These are phyloP conservation scores for Parmelia sp. DNA, from an alignment of 495 filamentous ascomycete species.

Conservation along the genomic window DNA sequence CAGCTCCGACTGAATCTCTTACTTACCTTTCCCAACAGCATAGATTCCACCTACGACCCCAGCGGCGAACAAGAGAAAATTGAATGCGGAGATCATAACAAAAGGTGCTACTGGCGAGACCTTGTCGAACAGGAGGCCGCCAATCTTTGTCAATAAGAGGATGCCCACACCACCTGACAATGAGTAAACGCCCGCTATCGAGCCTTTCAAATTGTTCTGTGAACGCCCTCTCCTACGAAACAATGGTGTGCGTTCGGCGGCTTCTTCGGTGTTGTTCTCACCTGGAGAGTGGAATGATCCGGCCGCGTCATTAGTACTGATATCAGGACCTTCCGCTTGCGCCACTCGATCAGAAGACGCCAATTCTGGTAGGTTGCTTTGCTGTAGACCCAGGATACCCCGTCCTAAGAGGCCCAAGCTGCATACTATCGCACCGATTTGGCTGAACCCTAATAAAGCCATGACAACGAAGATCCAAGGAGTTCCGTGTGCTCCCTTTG, in stretches of 20 bases:
- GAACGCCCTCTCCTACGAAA: neutral
- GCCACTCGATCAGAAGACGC: neutral
- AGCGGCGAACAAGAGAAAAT: conserved; percentile 59
- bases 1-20: neutral
- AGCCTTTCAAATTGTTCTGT: conserved; percentile 65
- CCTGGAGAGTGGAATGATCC: neutral
- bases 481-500: conserved; percentile 51
- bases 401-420: conserved; percentile 77
- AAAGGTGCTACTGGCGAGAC: conserved; percentile 71
- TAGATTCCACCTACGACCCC: conserved; percentile 39
- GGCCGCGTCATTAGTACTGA: neutral
- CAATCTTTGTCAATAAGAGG: conserved; percentile 80
- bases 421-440: conserved; percentile 94
- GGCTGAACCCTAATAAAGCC: conserved; percentile 73
- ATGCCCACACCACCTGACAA: conserved; percentile 89
- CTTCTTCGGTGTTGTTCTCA: neutral
- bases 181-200: conserved; percentile 88
- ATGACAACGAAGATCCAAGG: conserved; percentile 68
- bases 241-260: conserved; percentile 6
- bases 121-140: conserved; percentile 76
- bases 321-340: neutral
- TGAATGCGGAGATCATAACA: conserved; percentile 86
- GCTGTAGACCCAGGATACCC: conserved; percentile 54
- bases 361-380: conserved; percentile 28
- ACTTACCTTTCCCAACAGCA: neutral